Evolutionary conservation across 2,329 filamentous ascomycete genomes (phyloP), one percentile per base, ranked within the genome.

Genomic region (Alternaria longipes): DNA sequence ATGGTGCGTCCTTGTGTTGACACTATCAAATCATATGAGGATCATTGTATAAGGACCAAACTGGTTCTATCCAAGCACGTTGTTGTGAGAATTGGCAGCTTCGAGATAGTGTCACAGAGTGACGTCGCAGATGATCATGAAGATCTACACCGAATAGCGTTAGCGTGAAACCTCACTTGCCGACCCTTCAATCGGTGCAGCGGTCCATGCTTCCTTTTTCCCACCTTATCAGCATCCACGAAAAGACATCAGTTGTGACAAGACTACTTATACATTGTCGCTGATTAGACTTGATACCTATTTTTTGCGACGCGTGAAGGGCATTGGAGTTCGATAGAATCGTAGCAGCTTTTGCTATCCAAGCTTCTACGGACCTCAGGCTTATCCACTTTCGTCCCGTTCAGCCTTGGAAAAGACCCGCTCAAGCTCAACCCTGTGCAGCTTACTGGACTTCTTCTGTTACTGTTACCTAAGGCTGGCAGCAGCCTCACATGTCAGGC

Each of bases 401-500:
- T 34, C 28, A 56, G 50, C 34, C 36, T 20, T n/a, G 22, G n/a
- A 26, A 45, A n/a, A 30, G 44, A 61, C 59, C 42, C 55, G 53
- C 54, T 54, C 40, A 44, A 32, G 4, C 36, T 5, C 36, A 38
- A 20, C 7, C 20, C 22, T n/a, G 41, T 47, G 46, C 34, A 50
- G 32, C 55, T 28, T 60, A 44, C 41, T 16, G 44, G 44, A 16
- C 24, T 28, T 46, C 50, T 12, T 36, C 40, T 55, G 22, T 45
- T 47, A 26, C 41, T 42, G 18, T 53, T 58, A 44, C 42, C 22
- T 28, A 52, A 38, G 36, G 28, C 18, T 55, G 34, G 46, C 24
- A 26, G 49, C 56, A 59, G 49, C 49, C 55, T 72, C 62, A 66
- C 53, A 74, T 74, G 72, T 70, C 72, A 41, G 71, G 61, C 41